phyloP scores from a whole-genome alignment of 1,284 basidiomycete genomes.

The Cryptococcus sp. region DNA sequence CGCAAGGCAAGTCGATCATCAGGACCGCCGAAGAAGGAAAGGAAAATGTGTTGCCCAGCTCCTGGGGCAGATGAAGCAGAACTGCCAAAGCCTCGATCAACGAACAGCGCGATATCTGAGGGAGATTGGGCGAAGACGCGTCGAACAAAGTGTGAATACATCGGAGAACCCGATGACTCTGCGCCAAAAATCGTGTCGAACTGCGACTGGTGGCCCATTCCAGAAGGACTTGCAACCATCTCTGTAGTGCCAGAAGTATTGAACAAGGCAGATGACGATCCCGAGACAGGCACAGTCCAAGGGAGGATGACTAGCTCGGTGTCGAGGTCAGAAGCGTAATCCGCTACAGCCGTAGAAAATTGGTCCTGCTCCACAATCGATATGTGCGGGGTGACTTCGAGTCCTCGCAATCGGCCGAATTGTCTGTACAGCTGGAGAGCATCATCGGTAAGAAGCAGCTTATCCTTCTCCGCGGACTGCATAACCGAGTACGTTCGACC shows the following conservation, averaged over 20 bases:
- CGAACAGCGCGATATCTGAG: constrained; percentile 75
- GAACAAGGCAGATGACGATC: constrained; percentile 59
- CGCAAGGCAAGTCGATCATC: constrained; percentile 83
- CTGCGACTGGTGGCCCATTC: constrained; percentile 21
- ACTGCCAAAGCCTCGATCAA: constrained; percentile 64
- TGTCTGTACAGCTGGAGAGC: constrained; percentile 73
- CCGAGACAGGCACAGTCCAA: constrained; percentile 61
- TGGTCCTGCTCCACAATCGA: constrained; percentile 70
- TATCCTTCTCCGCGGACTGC: constrained; percentile 69
- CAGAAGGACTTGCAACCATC: constrained; percentile 5
- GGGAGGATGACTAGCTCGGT: constrained; percentile 80
- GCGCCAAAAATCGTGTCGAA: constrained; percentile 48
- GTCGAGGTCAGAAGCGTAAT: constrained; percentile 62
- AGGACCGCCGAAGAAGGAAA: constrained; percentile 89
- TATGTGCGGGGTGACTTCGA: constrained; percentile 64
- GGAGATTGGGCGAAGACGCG: constrained; percentile 66
- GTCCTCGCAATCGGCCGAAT: constrained; percentile 72
- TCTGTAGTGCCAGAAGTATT: constrained; percentile 34
- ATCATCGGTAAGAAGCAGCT: constrained; percentile 72
- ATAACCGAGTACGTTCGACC: constrained; percentile 83
- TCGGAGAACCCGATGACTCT: constrained; percentile 47
- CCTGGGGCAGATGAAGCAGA: constrained; percentile 38
- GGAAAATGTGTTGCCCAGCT: constrained; percentile 66
- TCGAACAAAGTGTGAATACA: constrained; percentile 77
- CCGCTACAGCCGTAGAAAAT: constrained; percentile 67